Percentiles rank a stretch among this genome's conserved stretches.
phyloP scores from a whole-genome alignment of 2,329 filamentous ascomycete species.

The Cercospora sesami region DNA sequence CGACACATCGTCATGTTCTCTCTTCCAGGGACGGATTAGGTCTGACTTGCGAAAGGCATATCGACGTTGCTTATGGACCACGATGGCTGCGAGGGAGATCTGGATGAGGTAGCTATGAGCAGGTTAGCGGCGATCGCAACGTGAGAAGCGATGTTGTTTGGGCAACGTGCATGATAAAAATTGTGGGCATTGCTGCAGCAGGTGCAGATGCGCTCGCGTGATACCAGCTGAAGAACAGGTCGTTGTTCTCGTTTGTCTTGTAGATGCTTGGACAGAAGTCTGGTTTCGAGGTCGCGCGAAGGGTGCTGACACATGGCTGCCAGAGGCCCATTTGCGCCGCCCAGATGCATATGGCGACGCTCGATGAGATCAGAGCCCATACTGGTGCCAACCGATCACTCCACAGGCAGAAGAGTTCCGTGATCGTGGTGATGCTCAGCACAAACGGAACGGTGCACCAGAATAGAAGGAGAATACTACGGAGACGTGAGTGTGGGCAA shows the following conservation, averaged over 20 bases:
- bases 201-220: slow-evolving; percentile 16
- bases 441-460: slow-evolving; percentile 23
- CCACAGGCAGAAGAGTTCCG: slow-evolving; percentile 18
- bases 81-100: slow-evolving; percentile 6
- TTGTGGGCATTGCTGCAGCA: slow-evolving; percentile 14
- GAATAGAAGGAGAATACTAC: slow-evolving; percentile 22
- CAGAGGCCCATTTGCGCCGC: slow-evolving; percentile 20
- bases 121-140: background rate
- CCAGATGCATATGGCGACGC: slow-evolving; percentile 15
- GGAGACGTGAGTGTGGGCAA: background rate
- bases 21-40: slow-evolving; percentile 7
- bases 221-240: slow-evolving; percentile 17
- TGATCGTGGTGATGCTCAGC: slow-evolving; percentile 10
- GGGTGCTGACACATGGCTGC: slow-evolving; percentile 11
- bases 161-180: slow-evolving; percentile 21
- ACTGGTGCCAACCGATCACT: slow-evolving; percentile 18
- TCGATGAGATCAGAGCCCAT: slow-evolving; percentile 19
- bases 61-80: slow-evolving; percentile 13
- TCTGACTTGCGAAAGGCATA: slow-evolving; percentile 10
- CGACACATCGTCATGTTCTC: background rate
- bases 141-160: background rate
- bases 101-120: slow-evolving; percentile 9
- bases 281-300: background rate
- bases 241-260: slow-evolving; percentile 7
- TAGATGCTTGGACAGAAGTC: slow-evolving; percentile 21